phyloP scores from a whole-genome alignment of 2,329 filamentous ascomycete species.

The Curvularia sp. region DNA sequence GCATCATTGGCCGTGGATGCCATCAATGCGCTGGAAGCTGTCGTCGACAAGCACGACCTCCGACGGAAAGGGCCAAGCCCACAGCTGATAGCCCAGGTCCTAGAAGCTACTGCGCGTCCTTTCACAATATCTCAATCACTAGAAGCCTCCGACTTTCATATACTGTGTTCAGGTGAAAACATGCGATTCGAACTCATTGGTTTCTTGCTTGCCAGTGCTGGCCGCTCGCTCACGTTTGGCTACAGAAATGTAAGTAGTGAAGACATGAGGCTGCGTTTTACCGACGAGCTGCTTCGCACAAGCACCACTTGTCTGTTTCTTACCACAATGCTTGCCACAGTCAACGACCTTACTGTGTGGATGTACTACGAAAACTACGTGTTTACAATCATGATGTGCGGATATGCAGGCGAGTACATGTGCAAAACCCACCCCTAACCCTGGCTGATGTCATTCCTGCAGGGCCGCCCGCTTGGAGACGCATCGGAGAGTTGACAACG shows the following conservation, averaged over 20 bases:
- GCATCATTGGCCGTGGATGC: slow-evolving; percentile 47
- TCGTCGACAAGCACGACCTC: slow-evolving; percentile 45
- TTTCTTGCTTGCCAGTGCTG: slow-evolving; percentile 50
- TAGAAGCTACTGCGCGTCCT: slow-evolving; percentile 40
- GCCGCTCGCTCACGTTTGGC: slow-evolving; percentile 41
- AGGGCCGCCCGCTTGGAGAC: slow-evolving; percentile 44
- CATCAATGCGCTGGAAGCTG: slow-evolving; percentile 39
- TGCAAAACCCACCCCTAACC: not conserved
- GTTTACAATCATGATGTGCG: slow-evolving; percentile 48
- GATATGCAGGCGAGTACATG: slow-evolving; percentile 45
- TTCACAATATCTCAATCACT: slow-evolving; percentile 35
- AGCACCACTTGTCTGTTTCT: slow-evolving; percentile 51
- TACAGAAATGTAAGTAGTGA: slow-evolving; percentile 30
- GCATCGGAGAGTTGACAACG: slow-evolving; percentile 42
- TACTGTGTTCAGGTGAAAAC: slow-evolving; percentile 48
- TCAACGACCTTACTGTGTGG: slow-evolving; percentile 51
- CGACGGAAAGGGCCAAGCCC: slow-evolving; percentile 32
- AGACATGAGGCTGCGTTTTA: slow-evolving; percentile 30
- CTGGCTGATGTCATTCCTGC: not conserved
- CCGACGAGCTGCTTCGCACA: slow-evolving; percentile 43
- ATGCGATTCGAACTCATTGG: slow-evolving; percentile 53
- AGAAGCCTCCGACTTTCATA: slow-evolving; percentile 48
- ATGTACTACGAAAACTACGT: slow-evolving; percentile 49
- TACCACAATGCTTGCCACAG: slow-evolving; percentile 49
- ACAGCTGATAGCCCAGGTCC: slow-evolving; percentile 33